phyloP scores from a whole-genome alignment of 768 basidiomycete species.

The Lentinula lateritia region DNA sequence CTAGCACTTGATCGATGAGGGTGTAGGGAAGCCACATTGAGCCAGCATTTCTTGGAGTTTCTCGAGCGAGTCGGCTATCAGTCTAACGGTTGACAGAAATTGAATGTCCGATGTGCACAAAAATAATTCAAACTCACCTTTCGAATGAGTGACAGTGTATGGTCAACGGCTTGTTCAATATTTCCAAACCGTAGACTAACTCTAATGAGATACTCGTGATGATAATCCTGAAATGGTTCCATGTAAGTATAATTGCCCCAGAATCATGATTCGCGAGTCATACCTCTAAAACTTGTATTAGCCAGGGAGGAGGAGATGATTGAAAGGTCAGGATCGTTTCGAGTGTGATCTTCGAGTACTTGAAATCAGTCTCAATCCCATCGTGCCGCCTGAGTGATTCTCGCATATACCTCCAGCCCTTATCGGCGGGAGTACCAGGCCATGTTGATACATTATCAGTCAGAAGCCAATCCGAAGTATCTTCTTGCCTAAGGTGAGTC shows the following conservation, averaged over 20 bases:
- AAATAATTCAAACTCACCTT: conserved; percentile 41
- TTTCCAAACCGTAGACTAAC: conserved; percentile 75
- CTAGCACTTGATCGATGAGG: conserved; percentile 77
- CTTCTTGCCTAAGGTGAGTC: conserved; percentile 47
- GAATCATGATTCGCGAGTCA: conserved; percentile 1
- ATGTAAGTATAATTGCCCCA: not conserved
- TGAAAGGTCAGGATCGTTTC: conserved; percentile 74
- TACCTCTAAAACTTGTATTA: conserved; percentile 73
- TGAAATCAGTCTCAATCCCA: conserved; percentile 58
- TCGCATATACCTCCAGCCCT: conserved; percentile 87
- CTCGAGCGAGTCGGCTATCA: conserved; percentile 46
- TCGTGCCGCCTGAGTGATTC: conserved; percentile 78
- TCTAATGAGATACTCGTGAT: conserved; percentile 82
- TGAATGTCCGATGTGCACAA: not conserved
- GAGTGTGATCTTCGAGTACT: conserved; percentile 70
- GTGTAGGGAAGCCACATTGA: conserved; percentile 80
- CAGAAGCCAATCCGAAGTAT: conserved; percentile 77
- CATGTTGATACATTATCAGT: conserved; percentile 78
- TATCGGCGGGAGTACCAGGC: conserved; percentile 73
- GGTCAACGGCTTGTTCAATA: conserved; percentile 69
- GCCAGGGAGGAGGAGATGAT: conserved; percentile 71
- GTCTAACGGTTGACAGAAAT: conserved; percentile 29
- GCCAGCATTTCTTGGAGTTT: conserved; percentile 48
- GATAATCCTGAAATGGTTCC: conserved; percentile 42
- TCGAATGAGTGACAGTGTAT: conserved; percentile 64